Evolutionary conservation across 495 filamentous ascomycete genomes (phyloP).

Genomic region (Xylaria intraflava): DNA sequence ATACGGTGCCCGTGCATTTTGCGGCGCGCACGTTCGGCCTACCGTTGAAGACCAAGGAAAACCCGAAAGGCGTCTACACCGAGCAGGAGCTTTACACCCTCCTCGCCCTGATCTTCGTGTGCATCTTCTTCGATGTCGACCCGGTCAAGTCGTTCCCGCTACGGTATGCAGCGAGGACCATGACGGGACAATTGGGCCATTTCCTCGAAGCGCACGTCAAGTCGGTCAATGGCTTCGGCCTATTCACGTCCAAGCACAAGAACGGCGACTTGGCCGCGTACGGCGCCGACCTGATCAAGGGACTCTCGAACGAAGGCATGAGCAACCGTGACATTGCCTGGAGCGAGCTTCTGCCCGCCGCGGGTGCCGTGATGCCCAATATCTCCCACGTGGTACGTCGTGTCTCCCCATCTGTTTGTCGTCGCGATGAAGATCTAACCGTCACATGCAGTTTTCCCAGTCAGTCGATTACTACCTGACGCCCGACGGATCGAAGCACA

Average conservation of each 20-base stretch:
- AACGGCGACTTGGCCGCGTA: slow-evolving; percentile 56
- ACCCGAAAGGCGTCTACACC: slow-evolving; percentile 64
- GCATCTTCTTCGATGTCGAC: slow-evolving; percentile 45
- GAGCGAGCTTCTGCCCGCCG: slow-evolving; percentile 55
- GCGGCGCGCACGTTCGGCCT: slow-evolving; percentile 65
- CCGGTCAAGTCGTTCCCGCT: slow-evolving; percentile 50
- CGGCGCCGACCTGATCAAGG: slow-evolving; percentile 63
- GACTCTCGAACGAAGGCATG: slow-evolving; percentile 58
- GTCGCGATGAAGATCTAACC: neutral
- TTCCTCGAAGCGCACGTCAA: slow-evolving; percentile 51
- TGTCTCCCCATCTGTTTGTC: neutral
- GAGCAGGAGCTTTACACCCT: slow-evolving; percentile 74
- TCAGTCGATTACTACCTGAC: slow-evolving; percentile 74
- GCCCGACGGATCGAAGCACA: slow-evolving; percentile 44
- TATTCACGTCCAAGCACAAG: slow-evolving; percentile 37
- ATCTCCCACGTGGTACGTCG: slow-evolving; percentile 56
- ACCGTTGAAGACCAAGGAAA: slow-evolving; percentile 63
- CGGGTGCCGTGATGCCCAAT: slow-evolving; percentile 50
- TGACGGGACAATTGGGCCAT: slow-evolving; percentile 46
- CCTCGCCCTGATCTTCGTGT: slow-evolving; percentile 58
- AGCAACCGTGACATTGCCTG: slow-evolving; percentile 64
- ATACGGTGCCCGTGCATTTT: slow-evolving; percentile 66
- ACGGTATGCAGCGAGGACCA: slow-evolving; percentile 53
- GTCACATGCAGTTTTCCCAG: slow-evolving; percentile 53
- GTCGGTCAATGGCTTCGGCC: slow-evolving; percentile 47